Conservation (phyloP, 352 stramenopile species). For the Globisporangium paddicum region DNA sequence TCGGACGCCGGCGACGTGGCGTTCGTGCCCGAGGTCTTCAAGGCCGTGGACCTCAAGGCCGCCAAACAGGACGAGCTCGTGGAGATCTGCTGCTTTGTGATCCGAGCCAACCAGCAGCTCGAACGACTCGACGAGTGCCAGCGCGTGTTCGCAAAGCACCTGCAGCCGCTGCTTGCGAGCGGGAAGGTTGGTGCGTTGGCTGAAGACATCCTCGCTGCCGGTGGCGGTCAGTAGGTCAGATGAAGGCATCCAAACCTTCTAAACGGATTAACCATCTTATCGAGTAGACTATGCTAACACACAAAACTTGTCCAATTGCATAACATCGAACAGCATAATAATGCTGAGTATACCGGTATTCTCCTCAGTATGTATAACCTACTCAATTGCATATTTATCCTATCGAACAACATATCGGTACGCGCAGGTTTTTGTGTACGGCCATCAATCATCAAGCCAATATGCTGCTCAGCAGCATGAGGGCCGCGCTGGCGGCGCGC, state of each 20-base stretch:
- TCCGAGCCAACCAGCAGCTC: constrained; percentile 30
- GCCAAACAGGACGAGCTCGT: constrained; percentile 20
- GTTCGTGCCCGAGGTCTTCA: constrained; percentile 30
- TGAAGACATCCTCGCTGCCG: background rate
- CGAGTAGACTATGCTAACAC: background rate
- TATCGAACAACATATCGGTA: no score
- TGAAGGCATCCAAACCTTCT: background rate
- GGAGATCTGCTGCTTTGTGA: constrained; percentile 19
- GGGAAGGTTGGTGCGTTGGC: background rate
- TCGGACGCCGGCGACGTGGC: constrained; percentile 19
- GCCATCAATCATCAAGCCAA: background rate
- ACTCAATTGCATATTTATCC: no score
- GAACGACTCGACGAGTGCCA: constrained; percentile 15
- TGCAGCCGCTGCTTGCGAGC: constrained; percentile 18
- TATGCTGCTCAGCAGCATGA: constrained; percentile 4
- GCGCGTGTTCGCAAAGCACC: constrained; percentile 15
- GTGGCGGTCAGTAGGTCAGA: background rate
- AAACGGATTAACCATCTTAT: background rate
- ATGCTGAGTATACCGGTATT: no score
- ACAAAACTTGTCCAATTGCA: no score
- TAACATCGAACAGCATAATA: no score
- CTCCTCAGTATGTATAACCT: no score
- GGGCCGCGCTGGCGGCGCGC: background rate
- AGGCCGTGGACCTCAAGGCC: constrained; percentile 20
- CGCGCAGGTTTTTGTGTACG: background rate